These are phyloP conservation scores for Chaetothyriales sp. DNA, from an alignment of 2,329 filamentous ascomycete genomes.

Conservation along the genomic window DNA sequence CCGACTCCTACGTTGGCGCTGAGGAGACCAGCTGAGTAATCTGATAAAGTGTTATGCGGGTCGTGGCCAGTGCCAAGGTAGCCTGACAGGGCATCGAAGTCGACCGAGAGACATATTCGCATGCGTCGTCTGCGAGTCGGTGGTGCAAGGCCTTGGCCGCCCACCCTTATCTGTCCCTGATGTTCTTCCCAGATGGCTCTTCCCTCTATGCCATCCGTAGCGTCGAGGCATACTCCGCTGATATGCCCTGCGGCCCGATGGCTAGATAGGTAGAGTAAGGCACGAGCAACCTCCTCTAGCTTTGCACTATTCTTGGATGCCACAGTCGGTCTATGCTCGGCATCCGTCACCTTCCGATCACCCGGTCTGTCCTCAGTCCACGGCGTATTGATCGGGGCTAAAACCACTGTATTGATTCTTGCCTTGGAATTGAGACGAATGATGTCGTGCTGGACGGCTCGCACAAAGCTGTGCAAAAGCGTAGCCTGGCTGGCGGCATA, in stretches of 20 bases:
- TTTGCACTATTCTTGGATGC: slow-evolving; percentile 35
- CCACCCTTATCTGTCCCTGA: slow-evolving; percentile 21
- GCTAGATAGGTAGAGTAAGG: slow-evolving; percentile 38
- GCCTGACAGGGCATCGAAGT: slow-evolving; percentile 47
- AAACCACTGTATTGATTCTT: slow-evolving; percentile 40
- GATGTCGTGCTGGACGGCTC: slow-evolving; percentile 43
- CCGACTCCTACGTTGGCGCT: slow-evolving; percentile 44
- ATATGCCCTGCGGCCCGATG: slow-evolving; percentile 41
- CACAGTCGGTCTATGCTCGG: slow-evolving; percentile 38
- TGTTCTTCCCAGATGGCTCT: slow-evolving; percentile 37
- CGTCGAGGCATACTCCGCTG: slow-evolving; percentile 39
- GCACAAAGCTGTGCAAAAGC: slow-evolving; percentile 40
- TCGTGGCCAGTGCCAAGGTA: slow-evolving; percentile 45
- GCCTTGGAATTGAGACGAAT: slow-evolving; percentile 37
- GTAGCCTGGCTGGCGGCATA: slow-evolving; percentile 40
- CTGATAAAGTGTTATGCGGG: slow-evolving; percentile 40
- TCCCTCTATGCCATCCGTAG: slow-evolving; percentile 41
- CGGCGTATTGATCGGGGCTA: slow-evolving; percentile 36
- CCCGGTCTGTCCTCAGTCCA: slow-evolving; percentile 37
- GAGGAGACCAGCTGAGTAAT: slow-evolving; percentile 44
- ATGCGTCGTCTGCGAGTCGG: slow-evolving; percentile 10
- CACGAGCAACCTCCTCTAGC: slow-evolving; percentile 36
- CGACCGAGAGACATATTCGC: slow-evolving; percentile 28
- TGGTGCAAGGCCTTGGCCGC: neutral
- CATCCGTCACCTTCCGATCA: slow-evolving; percentile 37